These are phyloP conservation scores for Aspergillus nomiae DNA, from an alignment of 2,329 filamentous ascomycete genomes.

Conservation along the genomic window DNA sequence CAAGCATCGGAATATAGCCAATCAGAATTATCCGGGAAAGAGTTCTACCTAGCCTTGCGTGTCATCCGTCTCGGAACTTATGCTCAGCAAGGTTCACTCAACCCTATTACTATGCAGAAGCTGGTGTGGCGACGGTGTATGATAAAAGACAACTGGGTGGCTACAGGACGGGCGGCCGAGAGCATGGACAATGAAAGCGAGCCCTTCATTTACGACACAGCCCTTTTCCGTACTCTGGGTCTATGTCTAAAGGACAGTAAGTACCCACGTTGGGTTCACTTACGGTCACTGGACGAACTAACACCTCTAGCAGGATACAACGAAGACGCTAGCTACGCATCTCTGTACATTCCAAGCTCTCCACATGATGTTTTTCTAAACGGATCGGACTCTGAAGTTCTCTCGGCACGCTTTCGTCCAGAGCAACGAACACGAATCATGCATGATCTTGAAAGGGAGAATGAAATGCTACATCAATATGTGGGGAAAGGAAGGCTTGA, in stretches of 20 bases:
- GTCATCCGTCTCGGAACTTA: constrained; percentile 55
- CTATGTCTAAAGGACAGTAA: constrained; percentile 59
- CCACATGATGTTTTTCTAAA: constrained; percentile 33
- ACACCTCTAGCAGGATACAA: constrained; percentile 18
- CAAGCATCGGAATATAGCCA: constrained; percentile 49
- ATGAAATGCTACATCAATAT: constrained; percentile 64
- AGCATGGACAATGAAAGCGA: constrained; percentile 71
- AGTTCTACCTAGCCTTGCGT: constrained; percentile 76
- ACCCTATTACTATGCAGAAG: constrained; percentile 30
- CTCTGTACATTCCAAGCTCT: constrained; percentile 27
- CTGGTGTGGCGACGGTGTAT: constrained; percentile 84
- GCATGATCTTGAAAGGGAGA: constrained; percentile 73
- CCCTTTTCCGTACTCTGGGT: constrained; percentile 67
- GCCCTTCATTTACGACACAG: constrained; percentile 64
- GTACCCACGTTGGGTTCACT: not conserved
- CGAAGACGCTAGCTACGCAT: constrained; percentile 16
- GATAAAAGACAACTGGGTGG: constrained; percentile 80
- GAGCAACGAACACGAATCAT: constrained; percentile 67
- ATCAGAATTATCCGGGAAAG: constrained; percentile 53
- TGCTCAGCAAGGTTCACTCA: constrained; percentile 51
- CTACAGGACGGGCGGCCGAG: constrained; percentile 74
- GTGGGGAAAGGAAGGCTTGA: constrained; percentile 70
- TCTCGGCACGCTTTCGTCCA: constrained; percentile 56
- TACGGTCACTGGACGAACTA: constrained; percentile 2
- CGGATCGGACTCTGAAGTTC: constrained; percentile 51